Evolutionary conservation across 2,329 filamentous ascomycete species (phyloP), one percentile per base, ranked within the genome.

Genomic region (Phialophora macrospora): DNA sequence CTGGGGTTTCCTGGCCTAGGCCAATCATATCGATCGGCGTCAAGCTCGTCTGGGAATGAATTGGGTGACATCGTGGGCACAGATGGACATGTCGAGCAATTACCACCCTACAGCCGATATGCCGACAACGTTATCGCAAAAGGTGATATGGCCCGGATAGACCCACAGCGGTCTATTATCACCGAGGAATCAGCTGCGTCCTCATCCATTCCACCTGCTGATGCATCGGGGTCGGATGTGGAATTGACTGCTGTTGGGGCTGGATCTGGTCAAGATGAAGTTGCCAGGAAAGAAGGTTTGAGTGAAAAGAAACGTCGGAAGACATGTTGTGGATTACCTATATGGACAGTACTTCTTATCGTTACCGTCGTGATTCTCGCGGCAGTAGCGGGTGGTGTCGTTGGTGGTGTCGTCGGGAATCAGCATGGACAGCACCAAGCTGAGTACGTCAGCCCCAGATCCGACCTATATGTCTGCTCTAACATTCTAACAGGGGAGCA

Each of bases 101-200:
- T 97, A 20, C 94, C 94, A 12, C 94, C 94, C 0, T 98, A 98
- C 75, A 91, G 92, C 14, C 85, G 92, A 75, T 97, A 96, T 77
- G 92, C 93, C 2, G 91, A 96, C 60, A 90, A 92, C 63, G 81
- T 88, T 79, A 77, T 84, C 75, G 74, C 85, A 77, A 82, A 92
- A 85, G 73, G 77, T 66, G 68, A 72, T 55, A 70, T 72, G 70
- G 70, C 66, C 11, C 55, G 59, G 26, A 69, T 72, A 56, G 67
- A 70, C 22, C 52, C 56, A 0, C 52, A 63, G 28, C 52, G 55
- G 17, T 55, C 58, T 7, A 61, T 11, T n/a, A 54, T 51, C 20
- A 57, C 22, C 28, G 58, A 66, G 38, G 54, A 63, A 20, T 65
- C 67, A 22, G 60, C 65, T 11, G 44, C 57, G 8, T 48, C 49